phyloP scores from a whole-genome alignment of 2,329 filamentous ascomycete species.

The Exophiala oligosperma region DNA sequence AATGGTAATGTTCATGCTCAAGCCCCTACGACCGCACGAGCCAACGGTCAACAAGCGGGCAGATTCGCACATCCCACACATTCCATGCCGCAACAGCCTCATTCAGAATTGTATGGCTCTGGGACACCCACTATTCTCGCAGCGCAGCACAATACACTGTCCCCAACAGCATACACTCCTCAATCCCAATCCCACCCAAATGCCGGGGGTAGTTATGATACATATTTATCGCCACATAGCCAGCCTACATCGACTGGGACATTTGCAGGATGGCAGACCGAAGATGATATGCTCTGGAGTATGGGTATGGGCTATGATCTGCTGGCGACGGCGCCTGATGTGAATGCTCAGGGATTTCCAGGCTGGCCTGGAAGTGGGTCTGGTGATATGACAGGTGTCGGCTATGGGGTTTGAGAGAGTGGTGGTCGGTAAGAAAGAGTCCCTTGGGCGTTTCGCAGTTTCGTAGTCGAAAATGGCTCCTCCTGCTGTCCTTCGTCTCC shows the following conservation, averaged over 20 bases:
- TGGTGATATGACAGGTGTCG: not conserved
- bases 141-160: constrained; percentile 9
- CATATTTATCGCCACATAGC: constrained; percentile 19
- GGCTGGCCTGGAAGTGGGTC: constrained; percentile 19
- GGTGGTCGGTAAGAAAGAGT: too few species aligned
- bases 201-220: constrained; percentile 13
- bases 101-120: not conserved
- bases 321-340: constrained; percentile 25
- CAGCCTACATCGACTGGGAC: constrained; percentile 17
- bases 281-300: constrained; percentile 31
- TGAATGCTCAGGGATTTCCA: constrained; percentile 22
- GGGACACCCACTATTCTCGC: not conserved
- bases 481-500: not conserved
- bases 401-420: not conserved
- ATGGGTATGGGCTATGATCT: constrained; percentile 30
- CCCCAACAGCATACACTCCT: constrained; percentile 10
- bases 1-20: constrained; percentile 2
- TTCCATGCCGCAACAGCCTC: constrained; percentile 2
- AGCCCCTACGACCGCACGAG: not conserved
- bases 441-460: not conserved
- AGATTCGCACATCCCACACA: not conserved
- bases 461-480: not conserved
- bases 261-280: constrained; percentile 26
- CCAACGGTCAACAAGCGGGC: not conserved
- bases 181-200: constrained; percentile 2